Percentiles rank a stretch among this genome's conserved stretches.
These are phyloP conservation scores for Begonia loranthoides DNA, from an alignment of 306 rosid genomes.

Conservation along the genomic window DNA sequence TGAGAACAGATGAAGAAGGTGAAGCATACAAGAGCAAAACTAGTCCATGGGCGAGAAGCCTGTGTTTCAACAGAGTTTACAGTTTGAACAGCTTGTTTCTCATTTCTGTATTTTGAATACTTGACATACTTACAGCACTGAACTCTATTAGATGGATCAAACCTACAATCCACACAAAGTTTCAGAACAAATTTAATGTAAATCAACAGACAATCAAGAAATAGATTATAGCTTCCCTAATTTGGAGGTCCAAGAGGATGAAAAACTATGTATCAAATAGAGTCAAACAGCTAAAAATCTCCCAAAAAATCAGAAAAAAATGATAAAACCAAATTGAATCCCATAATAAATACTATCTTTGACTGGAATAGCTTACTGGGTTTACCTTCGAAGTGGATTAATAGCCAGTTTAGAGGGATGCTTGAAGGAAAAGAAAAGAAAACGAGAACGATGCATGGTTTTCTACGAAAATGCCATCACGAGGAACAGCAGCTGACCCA, in stretches of 20 bases:
- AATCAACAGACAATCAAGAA: background rate
- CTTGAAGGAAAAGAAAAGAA: constrained; percentile 27
- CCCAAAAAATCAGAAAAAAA: background rate
- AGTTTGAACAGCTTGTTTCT: constrained; percentile 18
- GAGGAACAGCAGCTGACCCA: too few species aligned
- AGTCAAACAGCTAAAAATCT: background rate
- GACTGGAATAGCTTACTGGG: background rate
- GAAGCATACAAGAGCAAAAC: constrained; percentile 45
- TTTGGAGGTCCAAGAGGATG: background rate
- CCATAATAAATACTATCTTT: too few species aligned
- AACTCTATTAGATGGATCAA: constrained; percentile 27
- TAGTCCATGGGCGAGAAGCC: constrained; percentile 35
- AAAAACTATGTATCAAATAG: background rate
- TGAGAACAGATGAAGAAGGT: constrained; percentile 2
- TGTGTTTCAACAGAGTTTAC: constrained; percentile 19
- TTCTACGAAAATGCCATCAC: background rate
- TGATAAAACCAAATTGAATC: too few species aligned
- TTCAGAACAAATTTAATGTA: constrained; percentile 1
- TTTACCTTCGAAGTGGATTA: constrained; percentile 45
- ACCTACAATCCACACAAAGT: constrained; percentile 26
- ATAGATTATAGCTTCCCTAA: too few species aligned
- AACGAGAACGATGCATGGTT: constrained; percentile 44
- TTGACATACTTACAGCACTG: constrained; percentile 31
- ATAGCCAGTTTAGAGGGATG: constrained; percentile 23
- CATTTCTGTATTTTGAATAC: constrained; percentile 26